Evolutionary conservation across 2,329 filamentous ascomycete species (phyloP).

Genomic region (Aspergillus carbonarius): DNA sequence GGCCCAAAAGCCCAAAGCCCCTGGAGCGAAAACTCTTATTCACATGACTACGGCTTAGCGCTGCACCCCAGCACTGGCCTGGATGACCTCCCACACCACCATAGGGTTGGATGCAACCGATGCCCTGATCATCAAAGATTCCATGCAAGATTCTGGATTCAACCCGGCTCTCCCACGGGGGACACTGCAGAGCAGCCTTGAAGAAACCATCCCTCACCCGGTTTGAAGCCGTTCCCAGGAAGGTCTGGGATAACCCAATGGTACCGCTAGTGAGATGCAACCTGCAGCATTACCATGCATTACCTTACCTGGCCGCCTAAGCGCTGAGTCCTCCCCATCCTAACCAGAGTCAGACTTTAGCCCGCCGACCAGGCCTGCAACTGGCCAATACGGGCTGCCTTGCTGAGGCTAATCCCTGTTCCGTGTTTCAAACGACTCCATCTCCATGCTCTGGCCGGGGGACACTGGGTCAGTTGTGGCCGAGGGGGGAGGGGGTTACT

Average conservation of each 20-base stretch:
- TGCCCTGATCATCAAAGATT: not conserved
- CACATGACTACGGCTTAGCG: slow-evolving; percentile 2
- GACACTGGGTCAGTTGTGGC: not conserved
- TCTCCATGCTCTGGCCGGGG: slow-evolving; percentile 1
- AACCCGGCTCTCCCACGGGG: not conserved
- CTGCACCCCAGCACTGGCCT: not conserved
- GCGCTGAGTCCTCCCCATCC: slow-evolving; percentile 6
- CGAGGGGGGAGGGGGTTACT: not conserved
- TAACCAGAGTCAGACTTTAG: slow-evolving; percentile 11
- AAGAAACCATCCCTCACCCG: not conserved
- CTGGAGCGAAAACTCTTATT: not conserved
- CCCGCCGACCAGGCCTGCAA: slow-evolving; percentile 3
- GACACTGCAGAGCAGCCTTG: not conserved
- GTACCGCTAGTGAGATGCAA: slow-evolving; percentile 1
- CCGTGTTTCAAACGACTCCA: slow-evolving; percentile 1
- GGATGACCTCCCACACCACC: not conserved
- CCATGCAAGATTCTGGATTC: slow-evolving; percentile 1
- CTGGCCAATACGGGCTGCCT: slow-evolving; percentile 5
- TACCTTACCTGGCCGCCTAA: slow-evolving; percentile 2
- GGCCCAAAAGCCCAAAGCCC: not conserved
- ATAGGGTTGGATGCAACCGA: not conserved
- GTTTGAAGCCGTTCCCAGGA: not conserved
- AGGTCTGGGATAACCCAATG: slow-evolving; percentile 3
- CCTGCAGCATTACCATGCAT: slow-evolving; percentile 3
- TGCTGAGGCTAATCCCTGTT: slow-evolving; percentile 2